These are phyloP conservation scores for Claviceps monticola DNA, from an alignment of 2,329 filamentous ascomycete species.

Conservation along the genomic window DNA sequence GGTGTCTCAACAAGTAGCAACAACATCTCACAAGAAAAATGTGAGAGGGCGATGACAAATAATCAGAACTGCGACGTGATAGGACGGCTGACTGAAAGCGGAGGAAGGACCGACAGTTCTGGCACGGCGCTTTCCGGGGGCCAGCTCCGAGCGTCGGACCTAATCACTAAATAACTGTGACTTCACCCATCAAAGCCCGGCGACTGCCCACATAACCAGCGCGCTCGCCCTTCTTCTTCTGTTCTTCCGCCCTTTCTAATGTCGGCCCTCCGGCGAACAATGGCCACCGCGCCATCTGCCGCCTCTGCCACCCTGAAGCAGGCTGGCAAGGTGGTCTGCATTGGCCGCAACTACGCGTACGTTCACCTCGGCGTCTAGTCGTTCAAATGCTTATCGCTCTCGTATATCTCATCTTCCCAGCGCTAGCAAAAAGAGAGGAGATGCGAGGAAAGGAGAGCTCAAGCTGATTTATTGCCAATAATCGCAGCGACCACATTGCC, in stretches of 20 bases:
- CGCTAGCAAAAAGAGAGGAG: background rate
- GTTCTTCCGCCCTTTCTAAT: slow-evolving; percentile 10
- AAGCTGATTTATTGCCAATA: background rate
- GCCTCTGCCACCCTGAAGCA: slow-evolving; percentile 33
- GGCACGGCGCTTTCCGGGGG: no score
- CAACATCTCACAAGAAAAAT: no score
- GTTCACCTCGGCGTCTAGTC: slow-evolving; percentile 17
- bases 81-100: no score
- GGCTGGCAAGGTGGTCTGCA: slow-evolving; percentile 72
- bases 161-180: no score
- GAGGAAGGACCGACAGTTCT: no score
- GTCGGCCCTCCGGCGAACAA: slow-evolving; percentile 23
- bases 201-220: no score
- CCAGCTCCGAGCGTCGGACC: no score
- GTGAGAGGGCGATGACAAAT: no score
- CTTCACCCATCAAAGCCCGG: background rate
- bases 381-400: background rate
- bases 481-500: slow-evolving; percentile 68
- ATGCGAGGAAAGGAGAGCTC: background rate
- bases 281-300: slow-evolving; percentile 19
- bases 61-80: no score
- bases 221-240: background rate
- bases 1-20: no score
- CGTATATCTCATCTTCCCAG: background rate
- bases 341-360: slow-evolving; percentile 91